These are phyloP conservation scores for Fusarium sp. DNA, from an alignment of 2,329 filamentous ascomycete species.

Conservation along the genomic window DNA sequence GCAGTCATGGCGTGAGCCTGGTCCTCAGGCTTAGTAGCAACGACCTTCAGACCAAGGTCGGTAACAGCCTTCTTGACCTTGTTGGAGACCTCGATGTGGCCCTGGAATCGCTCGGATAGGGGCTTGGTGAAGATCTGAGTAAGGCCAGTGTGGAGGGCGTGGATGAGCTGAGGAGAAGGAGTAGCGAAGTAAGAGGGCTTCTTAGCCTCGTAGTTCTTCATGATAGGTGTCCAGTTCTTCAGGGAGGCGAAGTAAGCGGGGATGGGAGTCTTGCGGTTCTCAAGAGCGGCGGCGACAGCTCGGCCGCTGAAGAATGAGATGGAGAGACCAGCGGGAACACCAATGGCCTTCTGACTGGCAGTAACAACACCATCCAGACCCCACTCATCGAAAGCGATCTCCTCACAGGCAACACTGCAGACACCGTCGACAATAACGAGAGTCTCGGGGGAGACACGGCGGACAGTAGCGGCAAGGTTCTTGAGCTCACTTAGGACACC, in stretches of 20 bases:
- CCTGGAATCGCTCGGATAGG: slow-evolving; percentile 83
- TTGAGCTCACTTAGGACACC: slow-evolving; percentile 94
- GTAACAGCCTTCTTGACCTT: slow-evolving; percentile 86
- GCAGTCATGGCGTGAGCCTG: slow-evolving; percentile 99
- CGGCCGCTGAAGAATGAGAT: slow-evolving; percentile 94
- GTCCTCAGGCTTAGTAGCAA: slow-evolving; percentile 85
- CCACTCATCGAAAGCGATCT: slow-evolving; percentile 97
- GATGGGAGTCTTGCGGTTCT: slow-evolving; percentile 82
- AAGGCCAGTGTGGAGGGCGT: slow-evolving; percentile 89
- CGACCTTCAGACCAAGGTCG: slow-evolving; percentile 85
- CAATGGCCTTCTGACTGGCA: slow-evolving; percentile 96
- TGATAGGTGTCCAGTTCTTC: slow-evolving; percentile 98
- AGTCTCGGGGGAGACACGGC: slow-evolving; percentile 88
- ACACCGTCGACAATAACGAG: slow-evolving; percentile 94
- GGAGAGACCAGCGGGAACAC: slow-evolving; percentile 90
- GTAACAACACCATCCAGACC: slow-evolving; percentile 92
- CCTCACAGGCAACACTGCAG: slow-evolving; percentile 95
- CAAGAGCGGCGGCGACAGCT: slow-evolving; percentile 79
- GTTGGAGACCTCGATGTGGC: slow-evolving; percentile 82
- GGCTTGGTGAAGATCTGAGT: slow-evolving; percentile 85
- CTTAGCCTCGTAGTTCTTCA: slow-evolving; percentile 98
- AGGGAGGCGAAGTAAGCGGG: slow-evolving; percentile 94
- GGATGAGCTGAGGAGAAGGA: slow-evolving; percentile 91
- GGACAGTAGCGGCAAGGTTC: slow-evolving; percentile 82
- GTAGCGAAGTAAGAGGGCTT: slow-evolving; percentile 99